These are phyloP conservation scores for Cystofilobasidium ferigula DNA, from an alignment of 768 basidiomycete genomes.

Conservation along the genomic window DNA sequence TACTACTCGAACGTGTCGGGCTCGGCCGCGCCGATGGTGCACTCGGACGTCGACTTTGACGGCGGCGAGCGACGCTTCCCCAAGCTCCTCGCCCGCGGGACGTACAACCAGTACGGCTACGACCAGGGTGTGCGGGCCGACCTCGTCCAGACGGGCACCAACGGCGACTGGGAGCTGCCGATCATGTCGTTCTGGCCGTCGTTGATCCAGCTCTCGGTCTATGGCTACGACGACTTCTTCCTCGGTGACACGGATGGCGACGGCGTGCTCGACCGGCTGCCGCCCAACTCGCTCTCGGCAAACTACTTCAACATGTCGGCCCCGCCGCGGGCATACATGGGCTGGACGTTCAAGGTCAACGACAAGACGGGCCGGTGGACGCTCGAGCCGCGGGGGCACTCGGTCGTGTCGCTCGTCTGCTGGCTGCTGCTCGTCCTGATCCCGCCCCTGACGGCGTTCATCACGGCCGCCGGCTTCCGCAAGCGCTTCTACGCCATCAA, in stretches of 20 bases:
- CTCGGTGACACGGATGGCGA: slow-evolving; percentile 84
- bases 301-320: slow-evolving; percentile 87
- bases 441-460: slow-evolving; percentile 69
- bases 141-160: slow-evolving; percentile 51
- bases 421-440: slow-evolving; percentile 69
- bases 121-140: slow-evolving; percentile 64
- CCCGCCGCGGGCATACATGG: slow-evolving; percentile 63
- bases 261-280: slow-evolving; percentile 76
- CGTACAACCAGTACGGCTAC: slow-evolving; percentile 84
- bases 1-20: slow-evolving; percentile 66
- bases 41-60: slow-evolving; percentile 59
- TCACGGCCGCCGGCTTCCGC: slow-evolving; percentile 70
- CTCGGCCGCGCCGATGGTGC: slow-evolving; percentile 58
- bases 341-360: slow-evolving; percentile 73
- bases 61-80: slow-evolving; percentile 62
- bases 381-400: slow-evolving; percentile 68
- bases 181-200: slow-evolving; percentile 86
- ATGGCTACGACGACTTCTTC: slow-evolving; percentile 80
- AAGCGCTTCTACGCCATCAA: slow-evolving; percentile 83
- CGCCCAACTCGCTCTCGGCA: slow-evolving; percentile 62
- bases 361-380: slow-evolving; percentile 67
- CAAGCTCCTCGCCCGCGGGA: slow-evolving; percentile 74
- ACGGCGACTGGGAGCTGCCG: slow-evolving; percentile 62
- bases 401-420: slow-evolving; percentile 68
- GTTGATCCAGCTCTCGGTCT: slow-evolving; percentile 79